Conservation (phyloP, 768 basidiomycete genomes). For the Cystobasidium ongulense region DNA sequence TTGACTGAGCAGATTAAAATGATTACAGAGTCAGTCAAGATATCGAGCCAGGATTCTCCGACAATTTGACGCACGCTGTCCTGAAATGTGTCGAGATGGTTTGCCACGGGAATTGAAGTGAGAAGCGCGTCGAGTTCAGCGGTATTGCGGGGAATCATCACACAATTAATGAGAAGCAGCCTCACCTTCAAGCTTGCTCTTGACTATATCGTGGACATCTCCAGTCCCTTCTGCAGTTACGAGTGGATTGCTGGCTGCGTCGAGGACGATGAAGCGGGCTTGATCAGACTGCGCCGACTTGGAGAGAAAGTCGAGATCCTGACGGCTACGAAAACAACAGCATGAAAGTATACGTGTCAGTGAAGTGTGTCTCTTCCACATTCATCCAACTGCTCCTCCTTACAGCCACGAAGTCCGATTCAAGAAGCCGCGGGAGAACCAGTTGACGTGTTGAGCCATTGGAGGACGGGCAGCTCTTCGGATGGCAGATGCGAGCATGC, state of each 20-base stretch:
- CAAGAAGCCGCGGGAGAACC: conserved; percentile 9
- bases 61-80: conserved; percentile 15
- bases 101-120: not conserved
- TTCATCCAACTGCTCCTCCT: not conserved
- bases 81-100: not conserved
- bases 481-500: conserved; percentile 1
- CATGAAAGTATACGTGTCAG: not conserved
- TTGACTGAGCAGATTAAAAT: not conserved
- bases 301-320: conserved; percentile 57
- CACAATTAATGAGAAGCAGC: conserved; percentile 40
- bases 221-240: conserved; percentile 46
- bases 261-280: conserved; percentile 64
- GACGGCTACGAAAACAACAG: not conserved
- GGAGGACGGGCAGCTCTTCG: not conserved
- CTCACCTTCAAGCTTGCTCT: conserved; percentile 65
- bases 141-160: not conserved
- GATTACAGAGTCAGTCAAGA: conserved; percentile 29
- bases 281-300: conserved; percentile 55
- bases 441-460: not conserved
- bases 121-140: not conserved
- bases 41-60: conserved; percentile 28
- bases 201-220: conserved; percentile 54
- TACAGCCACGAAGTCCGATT: conserved; percentile 6
- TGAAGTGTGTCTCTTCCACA: not conserved
- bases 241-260: conserved; percentile 66